A percentile compares a stretch with the other conserved stretches of the same genome.
Conservation (phyloP, 2,329 filamentous ascomycete genomes). For the Triangularia setosa region DNA sequence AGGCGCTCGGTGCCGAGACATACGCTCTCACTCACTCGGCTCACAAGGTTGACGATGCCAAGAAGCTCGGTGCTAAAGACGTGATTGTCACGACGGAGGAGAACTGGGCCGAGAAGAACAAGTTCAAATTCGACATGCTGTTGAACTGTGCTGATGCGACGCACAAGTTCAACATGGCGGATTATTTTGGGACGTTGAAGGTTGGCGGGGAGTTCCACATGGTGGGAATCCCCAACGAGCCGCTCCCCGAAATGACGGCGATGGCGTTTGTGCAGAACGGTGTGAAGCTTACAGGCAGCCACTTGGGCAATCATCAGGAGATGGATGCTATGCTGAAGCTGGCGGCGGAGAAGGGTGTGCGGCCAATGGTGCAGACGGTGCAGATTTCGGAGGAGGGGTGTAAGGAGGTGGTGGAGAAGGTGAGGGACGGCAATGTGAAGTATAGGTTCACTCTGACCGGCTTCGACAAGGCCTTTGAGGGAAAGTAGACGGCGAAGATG, state of each 20-base stretch:
- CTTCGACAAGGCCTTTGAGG: slow-evolving; percentile 60
- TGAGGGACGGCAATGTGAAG: slow-evolving; percentile 66
- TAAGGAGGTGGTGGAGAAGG: slow-evolving; percentile 64
- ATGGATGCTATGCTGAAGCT: slow-evolving; percentile 56
- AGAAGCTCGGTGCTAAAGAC: slow-evolving; percentile 59
- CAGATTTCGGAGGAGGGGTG: slow-evolving; percentile 48
- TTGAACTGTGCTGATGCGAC: slow-evolving; percentile 49
- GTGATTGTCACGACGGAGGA: slow-evolving; percentile 46
- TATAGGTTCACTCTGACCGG: slow-evolving; percentile 69
- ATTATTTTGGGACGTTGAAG: slow-evolving; percentile 49
- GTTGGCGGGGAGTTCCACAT: slow-evolving; percentile 55
- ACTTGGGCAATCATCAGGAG: slow-evolving; percentile 59
- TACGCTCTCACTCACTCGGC: slow-evolving; percentile 60
- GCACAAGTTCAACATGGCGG: slow-evolving; percentile 50
- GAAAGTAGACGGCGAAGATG: slow-evolving; percentile 1
- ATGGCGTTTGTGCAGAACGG: slow-evolving; percentile 40
- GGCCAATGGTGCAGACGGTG: slow-evolving; percentile 26
- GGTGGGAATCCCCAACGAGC: slow-evolving; percentile 52
- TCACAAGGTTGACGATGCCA: slow-evolving; percentile 56
- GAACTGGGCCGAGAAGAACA: slow-evolving; percentile 54
- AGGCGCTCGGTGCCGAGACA: slow-evolving; percentile 64
- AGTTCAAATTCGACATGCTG: slow-evolving; percentile 48
- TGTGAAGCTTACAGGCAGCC: slow-evolving; percentile 43
- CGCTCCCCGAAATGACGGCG: slow-evolving; percentile 41
- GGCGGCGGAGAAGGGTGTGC: slow-evolving; percentile 45